Base-by-base conservation (phyloP, 345 rosid species). In the Raphanus raphanistrum region DNA sequence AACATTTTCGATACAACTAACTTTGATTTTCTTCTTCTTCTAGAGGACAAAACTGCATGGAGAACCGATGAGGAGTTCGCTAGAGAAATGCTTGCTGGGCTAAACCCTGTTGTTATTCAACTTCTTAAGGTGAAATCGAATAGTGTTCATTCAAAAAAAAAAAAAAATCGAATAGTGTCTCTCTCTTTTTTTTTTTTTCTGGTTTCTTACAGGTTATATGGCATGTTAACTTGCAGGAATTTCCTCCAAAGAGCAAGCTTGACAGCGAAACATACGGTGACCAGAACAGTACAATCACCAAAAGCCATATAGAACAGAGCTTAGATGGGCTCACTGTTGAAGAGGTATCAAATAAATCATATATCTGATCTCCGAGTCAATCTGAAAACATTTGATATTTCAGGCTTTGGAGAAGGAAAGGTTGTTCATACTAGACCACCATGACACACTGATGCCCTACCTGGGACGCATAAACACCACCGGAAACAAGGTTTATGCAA, bases 61-160 rank as follows among this genome's bases (percentile, higher is more conserved):
- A 83, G 87, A 54, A 86, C 90, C 0, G 95, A 93, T 78, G 93
- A 83, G 43, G 98, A 93, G 21, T 93, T 93, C 13, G 88, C 85
- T 0, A 86, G 98, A 82, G 90, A 93, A 84, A 91, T 93, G 98
- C 82, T 91, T 21, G 93, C 97, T 58, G 98, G 95, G 0, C 71
- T 86, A 8, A 87, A 92, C 76, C 92, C 92, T 31, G 82, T 88
- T 55, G 69, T 80, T 17, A 89, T 92, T 68, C 76, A 87, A 63
- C 85, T 81, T 61, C 92, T 90, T 72, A 36, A 87, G 80, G 97
- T 89, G 69, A 75, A 52, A 27, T 11, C 1, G 2, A 0, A 21
- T 21, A 21, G 21, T 21, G 21, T 21, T 21, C n/a, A n/a, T n/a
- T n/a, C n/a, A n/a, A n/a, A n/a, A n/a, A n/a, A n/a, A n/a, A n/a